phyloP scores from a whole-genome alignment of 2,329 filamentous ascomycete species.

The Gyromitra esculenta region DNA sequence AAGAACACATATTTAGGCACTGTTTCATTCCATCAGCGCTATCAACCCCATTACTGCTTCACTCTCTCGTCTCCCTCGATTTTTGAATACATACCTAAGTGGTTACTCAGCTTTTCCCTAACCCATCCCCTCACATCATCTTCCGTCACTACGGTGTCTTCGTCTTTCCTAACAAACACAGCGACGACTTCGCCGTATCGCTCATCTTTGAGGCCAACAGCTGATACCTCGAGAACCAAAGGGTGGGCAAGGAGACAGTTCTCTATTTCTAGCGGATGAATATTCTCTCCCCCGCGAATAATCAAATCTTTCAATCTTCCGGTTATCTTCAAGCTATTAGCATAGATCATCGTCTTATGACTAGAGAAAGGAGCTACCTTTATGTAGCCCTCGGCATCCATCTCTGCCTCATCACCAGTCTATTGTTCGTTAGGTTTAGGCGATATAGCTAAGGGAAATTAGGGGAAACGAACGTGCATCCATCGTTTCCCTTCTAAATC shows the following conservation, averaged over 20 bases:
- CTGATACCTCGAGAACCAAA: slow-evolving; percentile 77
- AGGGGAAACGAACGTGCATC: slow-evolving; percentile 70
- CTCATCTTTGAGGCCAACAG: slow-evolving; percentile 84
- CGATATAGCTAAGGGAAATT: slow-evolving; percentile 19
- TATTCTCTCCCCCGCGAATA: slow-evolving; percentile 91
- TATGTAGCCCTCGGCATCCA: slow-evolving; percentile 84
- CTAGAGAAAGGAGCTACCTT: slow-evolving; percentile 57
- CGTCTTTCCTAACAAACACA: slow-evolving; percentile 71
- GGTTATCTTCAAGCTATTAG: slow-evolving; percentile 70
- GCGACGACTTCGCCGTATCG: slow-evolving; percentile 86
- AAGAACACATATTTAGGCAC: slow-evolving; percentile 93
- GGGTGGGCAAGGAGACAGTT: slow-evolving; percentile 81
- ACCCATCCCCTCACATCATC: slow-evolving; percentile 78
- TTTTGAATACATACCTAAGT: slow-evolving; percentile 65
- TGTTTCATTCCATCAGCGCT: slow-evolving; percentile 55
- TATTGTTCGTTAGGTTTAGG: slow-evolving; percentile 59
- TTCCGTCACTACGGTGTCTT: slow-evolving; percentile 63
- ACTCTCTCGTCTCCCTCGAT: slow-evolving; percentile 15
- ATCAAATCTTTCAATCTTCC: slow-evolving; percentile 95
- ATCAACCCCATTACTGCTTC: slow-evolving; percentile 7
- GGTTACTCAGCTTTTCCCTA: slow-evolving; percentile 71
- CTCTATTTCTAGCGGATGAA: slow-evolving; percentile 90
- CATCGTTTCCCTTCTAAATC: slow-evolving; percentile 71
- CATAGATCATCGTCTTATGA: neutral
- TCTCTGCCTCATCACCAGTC: slow-evolving; percentile 88